Conservation (phyloP, 108 stramenopile species). For the Cyclotella choctawhatcheeana region DNA sequence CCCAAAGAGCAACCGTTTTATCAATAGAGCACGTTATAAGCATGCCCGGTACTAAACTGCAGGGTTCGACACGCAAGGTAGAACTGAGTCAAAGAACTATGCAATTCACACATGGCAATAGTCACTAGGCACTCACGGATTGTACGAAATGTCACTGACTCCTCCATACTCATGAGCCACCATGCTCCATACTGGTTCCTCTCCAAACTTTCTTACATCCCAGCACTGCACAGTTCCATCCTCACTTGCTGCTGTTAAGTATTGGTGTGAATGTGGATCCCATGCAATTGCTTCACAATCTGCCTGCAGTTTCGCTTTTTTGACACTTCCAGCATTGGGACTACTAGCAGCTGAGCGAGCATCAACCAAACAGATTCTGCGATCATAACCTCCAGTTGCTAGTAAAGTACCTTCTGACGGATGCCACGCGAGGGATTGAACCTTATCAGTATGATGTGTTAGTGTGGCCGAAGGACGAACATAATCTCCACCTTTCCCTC, state of each 20-base stretch:
- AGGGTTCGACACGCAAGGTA: neutral
- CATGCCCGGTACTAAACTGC: constrained; percentile 85
- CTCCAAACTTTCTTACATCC: constrained; percentile 93
- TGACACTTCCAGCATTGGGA: constrained; percentile 48
- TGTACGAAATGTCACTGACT: constrained; percentile 86
- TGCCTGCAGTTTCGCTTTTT: constrained; percentile 68
- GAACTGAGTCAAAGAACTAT: neutral
- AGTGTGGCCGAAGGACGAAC: constrained; percentile 76
- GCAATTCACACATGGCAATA: constrained; percentile 8
- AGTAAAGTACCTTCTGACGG: constrained; percentile 91
- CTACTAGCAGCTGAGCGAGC: constrained; percentile 57
- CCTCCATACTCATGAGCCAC: constrained; percentile 90
- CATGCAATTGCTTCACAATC: constrained; percentile 90
- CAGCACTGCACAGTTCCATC: constrained; percentile 89
- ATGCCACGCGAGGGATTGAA: constrained; percentile 95
- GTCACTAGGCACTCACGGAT: constrained; percentile 51
- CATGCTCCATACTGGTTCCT: constrained; percentile 82
- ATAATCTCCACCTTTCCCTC: constrained; percentile 47
- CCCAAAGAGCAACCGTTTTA: constrained; percentile 95
- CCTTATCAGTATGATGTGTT: constrained; percentile 96
- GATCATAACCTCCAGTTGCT: constrained; percentile 92
- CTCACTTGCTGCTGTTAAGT: constrained; percentile 87
- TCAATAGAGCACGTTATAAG: constrained; percentile 89
- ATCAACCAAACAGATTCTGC: constrained; percentile 86
- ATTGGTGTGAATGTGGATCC: constrained; percentile 87